Percentiles rank a stretch among this genome's conserved stretches.
phyloP scores from a whole-genome alignment of 2,329 filamentous ascomycete species.

The Dendryphion nanum region DNA sequence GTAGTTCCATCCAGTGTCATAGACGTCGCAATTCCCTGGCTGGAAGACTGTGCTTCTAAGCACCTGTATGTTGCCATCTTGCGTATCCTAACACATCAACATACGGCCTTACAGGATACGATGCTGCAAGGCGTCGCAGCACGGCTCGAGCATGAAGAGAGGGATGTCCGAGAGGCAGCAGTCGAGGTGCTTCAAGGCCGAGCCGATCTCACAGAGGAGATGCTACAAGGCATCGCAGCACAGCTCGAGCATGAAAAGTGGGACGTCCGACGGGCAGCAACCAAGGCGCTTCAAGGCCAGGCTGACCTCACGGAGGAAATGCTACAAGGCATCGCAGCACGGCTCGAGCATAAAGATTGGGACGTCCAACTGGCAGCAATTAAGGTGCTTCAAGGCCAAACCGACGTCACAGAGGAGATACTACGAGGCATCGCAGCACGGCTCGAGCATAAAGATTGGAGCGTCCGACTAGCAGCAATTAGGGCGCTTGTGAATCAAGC shows the following conservation, averaged over 20 bases:
- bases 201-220: too few species aligned
- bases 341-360: neutral
- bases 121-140: neutral
- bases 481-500: neutral
- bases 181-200: neutral
- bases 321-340: neutral
- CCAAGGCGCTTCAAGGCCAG: neutral
- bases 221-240: neutral
- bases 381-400: conserved; percentile 1
- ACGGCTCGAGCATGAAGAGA: neutral
- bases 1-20: conserved; percentile 1
- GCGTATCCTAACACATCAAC: neutral
- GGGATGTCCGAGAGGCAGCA: neutral
- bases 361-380: neutral
- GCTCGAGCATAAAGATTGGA: neutral
- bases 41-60: neutral
- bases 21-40: neutral
- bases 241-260: neutral
- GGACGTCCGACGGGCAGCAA: neutral
- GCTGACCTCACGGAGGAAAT: too few species aligned
- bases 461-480: neutral
- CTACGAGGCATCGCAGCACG: neutral
- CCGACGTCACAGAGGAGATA: too few species aligned
- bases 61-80: neutral
- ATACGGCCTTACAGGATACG: neutral